Base-by-base conservation (phyloP, 140 eudicot species). In the Ambrosia hybrid region DNA sequence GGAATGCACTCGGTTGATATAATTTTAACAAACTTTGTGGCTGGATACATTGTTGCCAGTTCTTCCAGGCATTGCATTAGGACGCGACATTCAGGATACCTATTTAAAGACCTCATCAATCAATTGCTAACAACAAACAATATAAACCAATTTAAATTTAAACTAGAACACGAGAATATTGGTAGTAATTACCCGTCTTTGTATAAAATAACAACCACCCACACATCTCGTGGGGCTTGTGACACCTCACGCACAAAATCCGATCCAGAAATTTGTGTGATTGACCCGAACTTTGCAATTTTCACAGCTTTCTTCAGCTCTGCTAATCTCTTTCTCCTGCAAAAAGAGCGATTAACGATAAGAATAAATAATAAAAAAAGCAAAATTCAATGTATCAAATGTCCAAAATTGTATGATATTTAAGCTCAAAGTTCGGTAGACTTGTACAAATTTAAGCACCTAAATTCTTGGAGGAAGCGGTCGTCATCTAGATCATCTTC, bases 1-100 rank as follows among this genome's bases (percentile, higher is more conserved):
- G 99, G 99, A 41, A 94, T 94, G 85, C 99, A 94, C 9, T 94
- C 99, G 0, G 99, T 94, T 1, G 99, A 94, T 80, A 94, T 83
- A 8, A 94, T 90, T 62, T 90, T 94, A 38, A 94, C 99, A 74
- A 94, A 94, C 56, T 94, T 94, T 45, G 99, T 94, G 3, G 91
- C 94, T 0, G 97, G 88, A 81, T 94, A 94, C 80, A 78, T 88
- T 65, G 83, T 77, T 21, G 99, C 88, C 64, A 94, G 78, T 73
- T 87, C 97, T 74, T 94, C 97, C 66, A 90, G 55, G 73, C 99
- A 85, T 52, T 78, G 80, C 89, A 90, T 72, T 57, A 92, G 84
- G 33, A 86, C 68, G 53, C 87, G 83, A 70, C 97, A 91, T 64
- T 79, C 91, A 46, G 95, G 82, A 65, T 70, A 85, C 81, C 98